Evolutionary conservation across 192 early-diverging fungal species (phyloP), one percentile per base, ranked within the genome.

Genomic region (Entomortierella beljakovae): DNA sequence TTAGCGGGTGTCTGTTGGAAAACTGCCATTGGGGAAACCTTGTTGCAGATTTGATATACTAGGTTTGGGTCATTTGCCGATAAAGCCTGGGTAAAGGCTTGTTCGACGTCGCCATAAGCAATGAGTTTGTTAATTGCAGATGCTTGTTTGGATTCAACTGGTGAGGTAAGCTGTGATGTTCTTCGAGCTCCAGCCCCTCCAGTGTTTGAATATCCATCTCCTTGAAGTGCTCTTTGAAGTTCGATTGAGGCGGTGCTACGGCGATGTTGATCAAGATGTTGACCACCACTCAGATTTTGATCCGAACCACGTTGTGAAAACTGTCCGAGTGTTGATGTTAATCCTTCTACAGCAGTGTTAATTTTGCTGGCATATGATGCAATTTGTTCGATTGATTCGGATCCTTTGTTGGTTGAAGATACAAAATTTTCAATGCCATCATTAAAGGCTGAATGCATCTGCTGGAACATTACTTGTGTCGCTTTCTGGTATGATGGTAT

Each of bases 401-500:
- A 42, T 50, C 67, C 81, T 34, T 64, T 74, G 15, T 50, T 53
- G 23, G 32, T 71, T 3, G 67, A 59, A 3, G 65, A 43, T 10
- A 67, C 38, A 48, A 79, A 40, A 25, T 79, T 68, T 46, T 79
- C 75, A 32, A 79, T 79, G 16, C 84, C 84, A 57, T 65, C 57
- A 28, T 81, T 71, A 52, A 85, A 80, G 15, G 81, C 81, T 0
- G 61, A 13, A 29, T 81, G 65, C 26, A 85, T 85, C 61, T 85
- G 84, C 25, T 77, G 67, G 61, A 85, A 85, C 84, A 85, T 85
- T 37, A 68, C 76, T 18, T 73, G 77, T 3, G 84, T 85, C 10
- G 84, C 81, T 49, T 80, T 83, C 43, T 85, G 77, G 54, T 81
- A 83, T n/a, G 81, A 75, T 16, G 84, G 84, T 18, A 85, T 81